Percentiles rank a stretch among this genome's conserved stretches.
phyloP scores from a whole-genome alignment of 495 filamentous ascomycete species.

The Aspergillus avenaceus region DNA sequence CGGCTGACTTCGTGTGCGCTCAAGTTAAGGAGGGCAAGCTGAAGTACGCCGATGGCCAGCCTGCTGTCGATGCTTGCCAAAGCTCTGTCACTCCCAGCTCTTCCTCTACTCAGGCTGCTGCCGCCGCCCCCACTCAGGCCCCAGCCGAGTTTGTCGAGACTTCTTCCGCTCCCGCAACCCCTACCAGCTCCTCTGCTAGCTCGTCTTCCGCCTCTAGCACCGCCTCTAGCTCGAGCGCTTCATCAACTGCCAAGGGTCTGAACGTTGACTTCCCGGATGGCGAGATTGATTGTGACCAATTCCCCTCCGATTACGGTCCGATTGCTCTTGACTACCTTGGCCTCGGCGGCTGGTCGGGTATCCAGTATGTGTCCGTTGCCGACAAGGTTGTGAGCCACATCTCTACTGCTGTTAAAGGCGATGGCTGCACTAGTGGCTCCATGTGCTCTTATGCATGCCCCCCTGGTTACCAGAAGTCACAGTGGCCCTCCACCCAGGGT shows the following conservation, averaged over 20 bases:
- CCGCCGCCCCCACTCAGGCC: slow-evolving; percentile 18
- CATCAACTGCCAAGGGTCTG: slow-evolving; percentile 45
- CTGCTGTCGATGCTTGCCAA: slow-evolving; percentile 30
- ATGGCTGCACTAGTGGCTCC: slow-evolving; percentile 53
- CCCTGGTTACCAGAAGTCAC: slow-evolving; percentile 83
- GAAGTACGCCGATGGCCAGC: slow-evolving; percentile 33
- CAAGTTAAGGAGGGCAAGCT: slow-evolving; percentile 54
- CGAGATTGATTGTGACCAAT: slow-evolving; percentile 61
- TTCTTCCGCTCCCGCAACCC: slow-evolving; percentile 16
- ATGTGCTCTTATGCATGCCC: slow-evolving; percentile 97
- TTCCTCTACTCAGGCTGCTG: slow-evolving; percentile 14
- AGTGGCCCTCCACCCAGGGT: slow-evolving; percentile 85
- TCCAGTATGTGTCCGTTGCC: slow-evolving; percentile 55
- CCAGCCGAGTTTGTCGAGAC: slow-evolving; percentile 29
- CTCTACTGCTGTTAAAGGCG: slow-evolving; percentile 53
- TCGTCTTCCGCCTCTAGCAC: slow-evolving; percentile 14
- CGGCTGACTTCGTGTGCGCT: slow-evolving; percentile 52
- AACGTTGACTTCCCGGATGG: slow-evolving; percentile 74
- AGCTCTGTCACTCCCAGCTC: slow-evolving; percentile 15
- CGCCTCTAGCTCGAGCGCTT: slow-evolving; percentile 14
- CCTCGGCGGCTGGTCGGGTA: slow-evolving; percentile 73
- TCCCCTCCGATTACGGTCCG: slow-evolving; percentile 84
- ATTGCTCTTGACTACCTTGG: slow-evolving; percentile 63
- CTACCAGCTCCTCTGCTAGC: slow-evolving; percentile 16
- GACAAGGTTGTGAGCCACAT: slow-evolving; percentile 53